Conservation (phyloP, 352 stramenopile genomes). For the Globisporangium perplexum region DNA sequence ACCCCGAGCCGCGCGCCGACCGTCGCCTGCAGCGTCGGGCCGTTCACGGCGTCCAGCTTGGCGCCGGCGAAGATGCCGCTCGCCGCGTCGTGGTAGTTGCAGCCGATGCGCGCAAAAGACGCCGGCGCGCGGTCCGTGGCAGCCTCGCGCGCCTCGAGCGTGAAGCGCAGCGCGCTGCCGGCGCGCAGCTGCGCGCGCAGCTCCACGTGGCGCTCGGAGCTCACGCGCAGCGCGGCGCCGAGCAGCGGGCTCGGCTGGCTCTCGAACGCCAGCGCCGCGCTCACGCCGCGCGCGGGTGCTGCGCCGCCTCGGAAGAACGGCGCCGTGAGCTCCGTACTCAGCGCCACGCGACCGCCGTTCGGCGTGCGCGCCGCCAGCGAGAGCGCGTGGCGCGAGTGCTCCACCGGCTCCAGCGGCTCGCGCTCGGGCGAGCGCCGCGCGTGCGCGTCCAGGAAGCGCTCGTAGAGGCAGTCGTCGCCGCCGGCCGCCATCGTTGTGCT, state of each 20-base stretch:
- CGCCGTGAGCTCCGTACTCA: constrained; percentile 52
- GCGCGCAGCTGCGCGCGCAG: constrained; percentile 62
- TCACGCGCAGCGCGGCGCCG: constrained; percentile 53
- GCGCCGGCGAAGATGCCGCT: constrained; percentile 37
- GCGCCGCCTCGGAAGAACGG: constrained; percentile 73
- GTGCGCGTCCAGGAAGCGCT: constrained; percentile 58
- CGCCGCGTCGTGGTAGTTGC: constrained; percentile 40
- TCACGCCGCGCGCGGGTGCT: constrained; percentile 43
- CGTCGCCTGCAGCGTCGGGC: constrained; percentile 61
- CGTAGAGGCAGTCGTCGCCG: constrained; percentile 62
- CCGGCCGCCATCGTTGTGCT: too few species aligned
- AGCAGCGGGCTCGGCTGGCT: constrained; percentile 64
- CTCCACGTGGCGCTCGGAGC: constrained; percentile 60
- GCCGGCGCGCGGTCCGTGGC: constrained; percentile 58
- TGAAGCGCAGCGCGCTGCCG: constrained; percentile 51
- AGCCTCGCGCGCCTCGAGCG: constrained; percentile 65
- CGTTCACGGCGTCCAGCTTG: constrained; percentile 79
- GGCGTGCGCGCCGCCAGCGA: constrained; percentile 45
- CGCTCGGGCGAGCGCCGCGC: too few species aligned
- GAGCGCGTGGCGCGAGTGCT: constrained; percentile 48
- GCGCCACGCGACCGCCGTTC: constrained; percentile 41
- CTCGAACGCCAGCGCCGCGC: constrained; percentile 57
- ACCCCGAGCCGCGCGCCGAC: constrained; percentile 41
- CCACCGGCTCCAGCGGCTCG: constrained; percentile 29
- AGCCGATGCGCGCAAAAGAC: constrained; percentile 69